Conservation (phyloP, 257 asterid genomes). For the Handroanthus guayacan region DNA sequence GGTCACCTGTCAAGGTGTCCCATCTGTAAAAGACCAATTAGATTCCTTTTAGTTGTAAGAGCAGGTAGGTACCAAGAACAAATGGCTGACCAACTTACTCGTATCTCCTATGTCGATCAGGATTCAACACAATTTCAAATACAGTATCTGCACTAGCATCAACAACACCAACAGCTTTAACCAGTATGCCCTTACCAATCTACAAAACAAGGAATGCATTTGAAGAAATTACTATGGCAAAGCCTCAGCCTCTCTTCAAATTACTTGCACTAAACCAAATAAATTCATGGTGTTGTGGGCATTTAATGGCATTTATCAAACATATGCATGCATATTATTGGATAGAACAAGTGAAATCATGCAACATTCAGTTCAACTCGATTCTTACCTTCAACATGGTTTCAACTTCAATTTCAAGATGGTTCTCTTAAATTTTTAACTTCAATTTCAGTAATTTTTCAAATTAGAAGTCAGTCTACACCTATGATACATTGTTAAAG, state of each 20-base stretch:
- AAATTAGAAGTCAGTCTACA: neutral
- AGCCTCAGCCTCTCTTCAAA: slow-evolving; percentile 13
- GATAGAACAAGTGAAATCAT: slow-evolving; percentile 28
- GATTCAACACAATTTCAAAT: slow-evolving; percentile 78
- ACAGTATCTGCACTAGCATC: slow-evolving; percentile 95
- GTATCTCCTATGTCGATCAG: slow-evolving; percentile 80
- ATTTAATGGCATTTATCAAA: slow-evolving; percentile 26
- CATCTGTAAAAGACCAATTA: slow-evolving; percentile 73
- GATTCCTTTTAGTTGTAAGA: slow-evolving; percentile 37
- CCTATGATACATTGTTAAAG: neutral
- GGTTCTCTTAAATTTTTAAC: slow-evolving; percentile 14
- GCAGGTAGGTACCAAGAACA: slow-evolving; percentile 29
- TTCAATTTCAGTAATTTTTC: neutral
- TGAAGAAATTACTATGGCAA: slow-evolving; percentile 28
- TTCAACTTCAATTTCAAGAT: slow-evolving; percentile 12
- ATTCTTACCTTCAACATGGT: neutral
- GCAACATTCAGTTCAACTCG: slow-evolving; percentile 15
- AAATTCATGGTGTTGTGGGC: slow-evolving; percentile 14
- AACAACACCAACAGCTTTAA: slow-evolving; percentile 94
- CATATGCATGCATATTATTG: slow-evolving; percentile 20
- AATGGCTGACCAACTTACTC: slow-evolving; percentile 62
- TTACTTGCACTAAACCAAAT: slow-evolving; percentile 27
- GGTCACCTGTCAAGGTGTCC: slow-evolving; percentile 92
- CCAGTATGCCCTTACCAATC: slow-evolving; percentile 84
- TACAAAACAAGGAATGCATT: slow-evolving; percentile 42